These are phyloP conservation scores for Zygoascus flipseniorum DNA, from an alignment of 805 yeast genomes.

Conservation along the genomic window DNA sequence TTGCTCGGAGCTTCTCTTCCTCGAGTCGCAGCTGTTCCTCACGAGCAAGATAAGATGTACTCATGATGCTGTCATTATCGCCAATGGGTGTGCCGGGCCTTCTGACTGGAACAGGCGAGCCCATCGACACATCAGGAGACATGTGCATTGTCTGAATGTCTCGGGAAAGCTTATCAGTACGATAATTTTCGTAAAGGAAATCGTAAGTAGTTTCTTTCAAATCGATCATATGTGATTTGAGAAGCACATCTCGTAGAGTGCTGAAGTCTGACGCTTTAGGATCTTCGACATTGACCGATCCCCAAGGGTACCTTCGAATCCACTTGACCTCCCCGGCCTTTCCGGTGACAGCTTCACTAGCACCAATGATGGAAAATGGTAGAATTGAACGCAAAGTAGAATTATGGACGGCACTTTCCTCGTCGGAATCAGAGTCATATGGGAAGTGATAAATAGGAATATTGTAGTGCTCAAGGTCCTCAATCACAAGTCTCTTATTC, in stretches of 20 bases:
- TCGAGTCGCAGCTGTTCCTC: constrained; percentile 86
- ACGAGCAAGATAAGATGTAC: constrained; percentile 48
- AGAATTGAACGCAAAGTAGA: constrained; percentile 34
- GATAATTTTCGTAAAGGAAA: constrained; percentile 75
- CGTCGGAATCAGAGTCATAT: constrained; percentile 49
- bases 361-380: constrained; percentile 58
- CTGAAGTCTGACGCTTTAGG: constrained; percentile 75
- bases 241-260: constrained; percentile 65
- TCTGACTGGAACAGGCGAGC: constrained; percentile 10
- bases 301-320: constrained; percentile 55
- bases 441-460: constrained; percentile 73
- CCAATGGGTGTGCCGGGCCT: constrained; percentile 10
- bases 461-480: constrained; percentile 61
- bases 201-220: constrained; percentile 86
- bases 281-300: constrained; percentile 51
- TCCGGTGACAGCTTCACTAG: constrained; percentile 43
- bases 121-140: not conserved
- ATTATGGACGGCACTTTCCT: constrained; percentile 25
- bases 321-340: constrained; percentile 36
- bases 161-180: constrained; percentile 77
- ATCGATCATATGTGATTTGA: constrained; percentile 79
- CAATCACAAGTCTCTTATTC: constrained; percentile 66
- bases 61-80: constrained; percentile 18
- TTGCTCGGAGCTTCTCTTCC: constrained; percentile 74
- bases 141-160: constrained; percentile 29